These are phyloP conservation scores for Candida tropicalis DNA, from an alignment of 1,139 yeast species.

Conservation along the genomic window DNA sequence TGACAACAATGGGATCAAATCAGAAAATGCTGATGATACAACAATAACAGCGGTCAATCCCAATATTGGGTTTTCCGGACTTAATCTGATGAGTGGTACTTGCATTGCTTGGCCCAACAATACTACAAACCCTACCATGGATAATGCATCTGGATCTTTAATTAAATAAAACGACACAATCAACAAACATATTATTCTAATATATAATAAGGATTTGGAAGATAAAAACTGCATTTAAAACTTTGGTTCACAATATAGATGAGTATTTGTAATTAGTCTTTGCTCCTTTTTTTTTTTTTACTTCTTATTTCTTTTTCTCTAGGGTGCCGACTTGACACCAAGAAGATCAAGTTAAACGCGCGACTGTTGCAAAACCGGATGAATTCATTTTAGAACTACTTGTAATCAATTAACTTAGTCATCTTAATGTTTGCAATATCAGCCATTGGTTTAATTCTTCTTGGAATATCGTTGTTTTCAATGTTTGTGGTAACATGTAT, in stretches of 20 bases:
- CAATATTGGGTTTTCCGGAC: conserved; percentile 50
- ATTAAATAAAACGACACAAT: conserved; percentile 61
- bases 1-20: conserved; percentile 60
- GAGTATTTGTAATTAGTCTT: neutral
- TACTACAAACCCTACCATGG: conserved; percentile 50
- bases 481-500: conserved; percentile 20
- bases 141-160: conserved; percentile 47
- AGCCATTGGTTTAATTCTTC: conserved; percentile 18
- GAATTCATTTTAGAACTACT: neutral
- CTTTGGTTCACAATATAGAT: neutral
- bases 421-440: conserved; percentile 24
- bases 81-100: conserved; percentile 46
- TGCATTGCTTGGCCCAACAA: conserved; percentile 63
- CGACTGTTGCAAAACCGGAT: conserved; percentile 1
- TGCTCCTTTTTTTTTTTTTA: neutral
- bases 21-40: conserved; percentile 48
- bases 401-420: neutral
- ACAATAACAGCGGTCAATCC: conserved; percentile 54
- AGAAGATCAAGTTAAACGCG: too few species aligned
- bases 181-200: conserved; percentile 50
- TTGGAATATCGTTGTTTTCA: conserved; percentile 14
- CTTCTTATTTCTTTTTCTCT: neutral
- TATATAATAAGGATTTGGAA: conserved; percentile 50
- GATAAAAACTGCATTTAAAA: conserved; percentile 57
- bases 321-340: too few species aligned